Evolutionary conservation across 768 basidiomycete genomes (phyloP).

Genomic region (Xerocomellus dryophilus): DNA sequence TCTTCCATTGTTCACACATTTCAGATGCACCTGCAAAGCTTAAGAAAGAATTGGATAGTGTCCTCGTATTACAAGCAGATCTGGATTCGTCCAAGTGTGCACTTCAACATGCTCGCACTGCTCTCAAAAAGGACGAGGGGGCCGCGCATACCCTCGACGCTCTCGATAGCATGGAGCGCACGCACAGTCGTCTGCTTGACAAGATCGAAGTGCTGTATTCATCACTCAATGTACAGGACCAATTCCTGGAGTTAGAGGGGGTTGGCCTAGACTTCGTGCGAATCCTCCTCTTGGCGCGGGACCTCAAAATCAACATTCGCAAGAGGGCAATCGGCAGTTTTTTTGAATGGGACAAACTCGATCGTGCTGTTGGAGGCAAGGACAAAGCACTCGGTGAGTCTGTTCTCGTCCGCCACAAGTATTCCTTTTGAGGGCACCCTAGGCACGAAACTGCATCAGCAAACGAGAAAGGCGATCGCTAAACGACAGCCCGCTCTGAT

Average conservation of each 20-base stretch:
- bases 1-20: not conserved
- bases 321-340: slow-evolving; percentile 25
- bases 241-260: slow-evolving; percentile 6
- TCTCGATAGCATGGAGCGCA: slow-evolving; percentile 18
- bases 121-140: slow-evolving; percentile 3
- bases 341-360: slow-evolving; percentile 28
- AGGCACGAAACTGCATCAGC: not conserved
- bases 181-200: not conserved
- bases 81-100: slow-evolving; percentile 27
- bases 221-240: slow-evolving; percentile 6
- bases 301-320: slow-evolving; percentile 27
- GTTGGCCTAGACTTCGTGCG: slow-evolving; percentile 6
- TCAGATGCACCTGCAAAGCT: slow-evolving; percentile 30
- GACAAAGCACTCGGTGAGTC: not conserved
- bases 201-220: slow-evolving; percentile 5
- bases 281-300: slow-evolving; percentile 3
- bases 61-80: slow-evolving; percentile 33
- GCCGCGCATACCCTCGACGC: not conserved
- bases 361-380: slow-evolving; percentile 22
- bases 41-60: slow-evolving; percentile 33
- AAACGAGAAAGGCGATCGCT: not conserved
- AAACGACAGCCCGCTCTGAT: not conserved
- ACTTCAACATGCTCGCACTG: slow-evolving; percentile 10
- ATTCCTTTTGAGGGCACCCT: not conserved
- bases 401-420: not conserved